Base-by-base conservation (phyloP, 768 basidiomycete species). In the Trametes gibbosa region DNA sequence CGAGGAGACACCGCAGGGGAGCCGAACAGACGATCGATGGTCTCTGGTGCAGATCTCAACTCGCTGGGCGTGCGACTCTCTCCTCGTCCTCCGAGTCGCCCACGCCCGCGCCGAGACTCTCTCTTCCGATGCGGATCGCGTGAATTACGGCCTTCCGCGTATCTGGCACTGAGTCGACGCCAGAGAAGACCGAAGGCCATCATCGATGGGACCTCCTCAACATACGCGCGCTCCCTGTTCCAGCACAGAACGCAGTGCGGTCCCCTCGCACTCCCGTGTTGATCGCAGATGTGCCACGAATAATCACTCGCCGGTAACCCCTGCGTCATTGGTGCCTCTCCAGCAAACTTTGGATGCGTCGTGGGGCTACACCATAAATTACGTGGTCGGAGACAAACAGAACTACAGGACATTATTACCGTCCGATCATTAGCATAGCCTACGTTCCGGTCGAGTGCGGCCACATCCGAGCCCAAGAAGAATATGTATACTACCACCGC, bases 401-500 rank as follows among this genome's bases (percentile, higher is more conserved):
- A 19, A 39, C 54, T 61, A 61, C 51, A 61, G 45, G 56, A 52
- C 45, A 56, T 25, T 17, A 39, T 39, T 49, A 42, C 54, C 14
- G 46, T 16, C 37, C 49, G 45, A 61, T n/a, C 60, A 61, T 61
- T 61, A 61, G 59, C 48, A 43, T n/a, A 51, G 35, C 41, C 50
- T 46, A 61, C 43, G 46, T 49, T 29, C 17, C 50, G 49, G 13
- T n/a, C 32, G 29, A 12, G 29, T n/a, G 32, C 29, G 47, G 23
- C 6, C 27, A 21, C 23, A 24, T 16, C 43, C 43, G 19, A 49
- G 16, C 50, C 50, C 49, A 50, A 48, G 32, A 59, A 55, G 51
- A 5, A 32, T 32, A 32, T 32, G 27, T 34, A 23, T 19, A 5
- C 16, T 10, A 50, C 25, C n/a, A n/a, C n/a, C n/a, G n/a, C 19